Evolutionary conservation across 345 rosid species (phyloP), one percentile per base, ranked within the genome.

Genomic region (Salix koriyanagi): DNA sequence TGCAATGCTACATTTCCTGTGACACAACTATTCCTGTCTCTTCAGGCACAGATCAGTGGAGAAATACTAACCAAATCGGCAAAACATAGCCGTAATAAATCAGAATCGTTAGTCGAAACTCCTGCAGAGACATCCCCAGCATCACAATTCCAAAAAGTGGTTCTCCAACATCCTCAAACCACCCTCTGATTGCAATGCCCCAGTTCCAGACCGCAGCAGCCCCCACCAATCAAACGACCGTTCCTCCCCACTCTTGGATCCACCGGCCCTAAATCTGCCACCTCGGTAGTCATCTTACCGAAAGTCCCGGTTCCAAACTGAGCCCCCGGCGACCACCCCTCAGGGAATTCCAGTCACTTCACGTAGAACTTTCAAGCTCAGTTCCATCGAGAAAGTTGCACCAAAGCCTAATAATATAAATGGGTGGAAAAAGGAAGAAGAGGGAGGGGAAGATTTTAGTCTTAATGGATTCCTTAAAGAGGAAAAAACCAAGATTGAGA

Each of bases 21-120:
- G 15, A 44, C 48, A 42, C 48, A 19, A 2, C 6, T 28, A 34
- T 9, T 65, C 37, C 32, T 2, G 26, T 25, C 3, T 48, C 3
- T 67, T 58, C 86, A 90, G 94, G 83, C 72, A 86, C 65, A 85
- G 91, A 76, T 87, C 79, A 80, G 91, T 36, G 92, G 80, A 76
- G 91, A 90, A 73, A 90, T 90, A 65, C 78, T 89, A 7, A 73
- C 72, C 42, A 89, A 80, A 81, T 84, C 94, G 30, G 84, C 73
- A n/a, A 89, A 75, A 70, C 92, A 89, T 77, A 69, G 65, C 76
- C 82, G 86, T 46, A 84, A 84, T 76, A 76, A 50, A 23, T 85
- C 91, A 36, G 81, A 79, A 16, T 42, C 84, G 14, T 25, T 77
- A 64, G 64, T 70, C 26, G 23, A n/a, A 1, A 68, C 74, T 37